Percentiles rank a stretch among this genome's conserved stretches.
Conservation (phyloP, 1,139 yeast species). For the Geotrichum citri-aurantii region DNA sequence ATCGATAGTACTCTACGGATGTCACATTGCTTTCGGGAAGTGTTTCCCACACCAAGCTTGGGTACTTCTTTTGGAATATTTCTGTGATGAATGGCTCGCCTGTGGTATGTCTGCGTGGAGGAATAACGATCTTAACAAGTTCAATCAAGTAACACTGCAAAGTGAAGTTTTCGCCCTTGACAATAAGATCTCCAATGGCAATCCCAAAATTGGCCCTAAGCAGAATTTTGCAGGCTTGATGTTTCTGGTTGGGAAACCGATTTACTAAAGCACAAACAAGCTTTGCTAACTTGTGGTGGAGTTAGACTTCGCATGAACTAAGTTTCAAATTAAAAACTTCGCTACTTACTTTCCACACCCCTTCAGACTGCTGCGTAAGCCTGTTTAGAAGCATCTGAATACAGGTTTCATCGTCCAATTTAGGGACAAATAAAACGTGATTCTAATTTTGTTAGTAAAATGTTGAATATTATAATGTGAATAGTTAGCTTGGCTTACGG, state of each 20-base stretch:
- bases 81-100: slow-evolving; percentile 15
- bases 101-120: slow-evolving; percentile 12
- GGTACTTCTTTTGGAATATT: slow-evolving; percentile 9
- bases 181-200: slow-evolving; percentile 11
- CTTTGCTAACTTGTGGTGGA: slow-evolving; percentile 15
- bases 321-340: neutral
- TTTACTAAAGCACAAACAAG: slow-evolving; percentile 12
- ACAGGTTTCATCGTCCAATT: slow-evolving; percentile 9
- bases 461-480: neutral
- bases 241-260: slow-evolving; percentile 11
- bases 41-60: slow-evolving; percentile 8
- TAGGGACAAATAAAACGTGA: slow-evolving; percentile 10
- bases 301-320: neutral
- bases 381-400: slow-evolving; percentile 15
- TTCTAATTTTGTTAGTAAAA: slow-evolving; percentile 7
- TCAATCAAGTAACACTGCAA: slow-evolving; percentile 17
- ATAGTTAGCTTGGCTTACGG: slow-evolving; percentile 7
- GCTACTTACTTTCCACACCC: slow-evolving; percentile 16
- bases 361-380: slow-evolving; percentile 9
- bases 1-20: slow-evolving; percentile 1
- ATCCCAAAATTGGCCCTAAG: slow-evolving; percentile 8
- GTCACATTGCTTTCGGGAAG: slow-evolving; percentile 12
- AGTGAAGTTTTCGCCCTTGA: slow-evolving; percentile 7
- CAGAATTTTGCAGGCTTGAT: slow-evolving; percentile 14
- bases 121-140: slow-evolving; percentile 9